Conservation (phyloP, 1,284 basidiomycete species). For the Boletus semigastroideus region DNA sequence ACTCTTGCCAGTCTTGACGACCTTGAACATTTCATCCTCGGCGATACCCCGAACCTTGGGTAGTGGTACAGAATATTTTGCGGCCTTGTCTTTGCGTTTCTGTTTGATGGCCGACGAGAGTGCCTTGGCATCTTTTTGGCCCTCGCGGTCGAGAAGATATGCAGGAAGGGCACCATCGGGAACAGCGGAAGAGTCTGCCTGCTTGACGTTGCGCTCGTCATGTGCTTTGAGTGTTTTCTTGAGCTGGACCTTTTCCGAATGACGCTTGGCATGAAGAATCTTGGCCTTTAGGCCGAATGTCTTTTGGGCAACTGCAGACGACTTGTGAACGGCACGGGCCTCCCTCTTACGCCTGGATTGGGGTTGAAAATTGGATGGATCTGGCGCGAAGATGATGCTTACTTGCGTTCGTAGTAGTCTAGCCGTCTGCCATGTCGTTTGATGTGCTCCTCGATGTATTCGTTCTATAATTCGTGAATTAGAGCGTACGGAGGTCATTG, state of each 20-base stretch:
- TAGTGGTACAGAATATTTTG: conserved; percentile 94
- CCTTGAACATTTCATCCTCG: conserved; percentile 99
- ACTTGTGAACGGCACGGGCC: conserved; percentile 88
- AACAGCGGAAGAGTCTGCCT: conserved; percentile 78
- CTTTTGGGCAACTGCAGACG: conserved; percentile 89
- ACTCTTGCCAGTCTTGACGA: conserved; percentile 96
- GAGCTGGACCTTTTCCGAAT: conserved; percentile 97
- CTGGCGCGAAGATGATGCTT: conserved; percentile 29
- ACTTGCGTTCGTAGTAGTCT: conserved; percentile 87
- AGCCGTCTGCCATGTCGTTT: conserved; percentile 83
- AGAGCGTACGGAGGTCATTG: conserved; percentile 5
- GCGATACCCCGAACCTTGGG: conserved; percentile 98
- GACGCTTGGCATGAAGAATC: conserved; percentile 92
- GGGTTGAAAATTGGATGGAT: conserved; percentile 2
- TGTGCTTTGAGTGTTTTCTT: conserved; percentile 99
- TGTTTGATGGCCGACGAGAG: conserved; percentile 98
- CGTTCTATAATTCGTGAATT: conserved; percentile 56
- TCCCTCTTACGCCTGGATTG: conserved; percentile 83
- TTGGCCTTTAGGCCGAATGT: conserved; percentile 98
- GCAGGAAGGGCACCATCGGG: conserved; percentile 91
- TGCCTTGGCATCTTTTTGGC: conserved; percentile 97
- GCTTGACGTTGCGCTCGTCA: conserved; percentile 98
- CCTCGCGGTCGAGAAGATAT: conserved; percentile 95
- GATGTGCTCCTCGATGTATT: conserved; percentile 90
- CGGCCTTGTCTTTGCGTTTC: conserved; percentile 98